Evolutionary conservation across 768 basidiomycete species (phyloP), one percentile per base, ranked within the genome.

Genomic region (Nidularia pulvinata): DNA sequence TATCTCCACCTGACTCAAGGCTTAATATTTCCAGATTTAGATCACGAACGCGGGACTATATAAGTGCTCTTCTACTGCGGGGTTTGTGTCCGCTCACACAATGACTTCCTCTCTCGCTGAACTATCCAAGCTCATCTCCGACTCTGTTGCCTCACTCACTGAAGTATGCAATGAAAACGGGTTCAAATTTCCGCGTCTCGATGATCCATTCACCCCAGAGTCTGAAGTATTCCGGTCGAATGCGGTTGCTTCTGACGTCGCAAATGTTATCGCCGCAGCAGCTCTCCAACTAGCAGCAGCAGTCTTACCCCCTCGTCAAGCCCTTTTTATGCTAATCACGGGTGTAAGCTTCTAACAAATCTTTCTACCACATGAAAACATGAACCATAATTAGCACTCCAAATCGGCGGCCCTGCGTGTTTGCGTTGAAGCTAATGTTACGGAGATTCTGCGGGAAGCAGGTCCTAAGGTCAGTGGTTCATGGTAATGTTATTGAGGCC

Each of bases 381-480:
- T 34, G 3, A 49, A 14, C 33, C 10, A 34, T 7, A 46, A 46
- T 6, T 42, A 70, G 67, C 58, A 65, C 50, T 59, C 59, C 45
- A 61, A 64, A 52, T 60, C 69, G 2, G 59, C 68, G 7, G 66
- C 67, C 7, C 14, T 69, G 13, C 65, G 68, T 9, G 61, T 64
- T 35, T 69, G 67, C 44, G 49, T 69, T 4, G 68, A 72, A 51
- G 64, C 65, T 1, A 65, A 70, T 49, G 72, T 76, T 7, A 69
- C 67, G 1, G 76, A 77, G 52, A 73, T 78, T 3, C 55, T 79
- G 11, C 66, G 71, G 1, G 74, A 74, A 51, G 74, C 69, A 10
- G 77, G 77, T 13, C 62, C 67, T 3, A 47, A 69, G 43, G 72
- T 69, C 44, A 5, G 52, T 45, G 39, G 16, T 42, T 11, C 11